Conservation (phyloP, 2,329 filamentous ascomycete species). For the Esteya vermicola region DNA sequence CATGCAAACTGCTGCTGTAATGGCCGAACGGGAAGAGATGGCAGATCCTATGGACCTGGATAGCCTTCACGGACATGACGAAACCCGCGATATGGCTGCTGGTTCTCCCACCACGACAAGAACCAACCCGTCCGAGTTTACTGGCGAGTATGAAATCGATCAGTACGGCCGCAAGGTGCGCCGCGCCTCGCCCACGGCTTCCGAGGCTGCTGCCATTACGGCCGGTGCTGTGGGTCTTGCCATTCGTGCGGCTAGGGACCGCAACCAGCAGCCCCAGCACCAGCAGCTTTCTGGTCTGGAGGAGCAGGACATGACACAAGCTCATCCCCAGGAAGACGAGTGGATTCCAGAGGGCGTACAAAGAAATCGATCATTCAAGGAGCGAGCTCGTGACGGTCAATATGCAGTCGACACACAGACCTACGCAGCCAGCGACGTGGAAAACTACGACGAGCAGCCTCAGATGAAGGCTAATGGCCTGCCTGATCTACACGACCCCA, state of each 20-base stretch:
- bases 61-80: not conserved
- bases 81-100: slow-evolving; percentile 18
- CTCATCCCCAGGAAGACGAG: no score
- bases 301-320: slow-evolving; percentile 11
- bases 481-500: slow-evolving; percentile 53
- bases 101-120: slow-evolving; percentile 8
- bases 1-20: slow-evolving; percentile 23
- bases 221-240: slow-evolving; percentile 39
- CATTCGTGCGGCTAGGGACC: slow-evolving; percentile 34
- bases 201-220: slow-evolving; percentile 40
- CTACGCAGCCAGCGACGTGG: slow-evolving; percentile 44
- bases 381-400: slow-evolving; percentile 41
- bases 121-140: slow-evolving; percentile 22
- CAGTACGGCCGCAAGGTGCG: slow-evolving; percentile 43
- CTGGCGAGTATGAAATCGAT: slow-evolving; percentile 41
- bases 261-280: slow-evolving; percentile 26
- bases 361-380: slow-evolving; percentile 51
- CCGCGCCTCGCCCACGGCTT: slow-evolving; percentile 37
- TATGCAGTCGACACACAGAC: slow-evolving; percentile 40
- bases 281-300: slow-evolving; percentile 13
- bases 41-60: slow-evolving; percentile 19
- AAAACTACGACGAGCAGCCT: slow-evolving; percentile 26
- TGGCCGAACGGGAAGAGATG: no score
- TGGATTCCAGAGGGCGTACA: slow-evolving; percentile 36
- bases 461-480: slow-evolving; percentile 56